Conservation (phyloP, 805 yeast genomes). For the Ogataea ramenticola region DNA sequence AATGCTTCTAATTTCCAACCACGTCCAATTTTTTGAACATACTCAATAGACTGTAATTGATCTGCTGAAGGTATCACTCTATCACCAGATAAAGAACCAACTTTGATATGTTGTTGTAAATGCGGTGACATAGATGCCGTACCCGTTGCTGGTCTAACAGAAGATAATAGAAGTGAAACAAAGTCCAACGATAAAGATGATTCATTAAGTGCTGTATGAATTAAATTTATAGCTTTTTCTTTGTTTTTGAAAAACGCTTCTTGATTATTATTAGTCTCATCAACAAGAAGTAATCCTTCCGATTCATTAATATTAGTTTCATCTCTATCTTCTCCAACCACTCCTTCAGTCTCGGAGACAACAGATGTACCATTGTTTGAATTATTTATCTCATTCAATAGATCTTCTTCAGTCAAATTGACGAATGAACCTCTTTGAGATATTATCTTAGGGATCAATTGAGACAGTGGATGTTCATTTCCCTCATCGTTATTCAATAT, state of each 20-base stretch:
- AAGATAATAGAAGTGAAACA: slow-evolving; percentile 73
- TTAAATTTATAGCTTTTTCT: slow-evolving; percentile 41
- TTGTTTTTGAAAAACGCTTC: slow-evolving; percentile 44
- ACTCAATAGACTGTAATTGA: slow-evolving; percentile 4
- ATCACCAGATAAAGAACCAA: slow-evolving; percentile 63
- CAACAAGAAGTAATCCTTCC: slow-evolving; percentile 6
- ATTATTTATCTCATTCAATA: slow-evolving; percentile 36
- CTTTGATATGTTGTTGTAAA: slow-evolving; percentile 62
- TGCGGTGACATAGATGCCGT: slow-evolving; percentile 84
- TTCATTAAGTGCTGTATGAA: slow-evolving; percentile 75
- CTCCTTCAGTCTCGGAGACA: slow-evolving; percentile 3
- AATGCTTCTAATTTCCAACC: slow-evolving; percentile 86
- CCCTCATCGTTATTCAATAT: background rate
- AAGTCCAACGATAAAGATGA: slow-evolving; percentile 84
- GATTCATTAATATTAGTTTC: slow-evolving; percentile 6
- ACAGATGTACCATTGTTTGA: background rate
- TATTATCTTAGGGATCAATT: slow-evolving; percentile 52
- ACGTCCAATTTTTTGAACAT: slow-evolving; percentile 38
- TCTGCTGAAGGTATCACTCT: slow-evolving; percentile 22
- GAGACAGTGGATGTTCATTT: slow-evolving; percentile 36
- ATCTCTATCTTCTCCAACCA: slow-evolving; percentile 5
- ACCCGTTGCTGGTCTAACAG: slow-evolving; percentile 80
- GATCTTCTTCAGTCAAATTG: slow-evolving; percentile 47
- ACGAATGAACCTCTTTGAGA: slow-evolving; percentile 54
- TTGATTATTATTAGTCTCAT: slow-evolving; percentile 15